Evolutionary conservation across 352 stramenopile genomes (phyloP).

Genomic region (Phytophthora meadii): DNA sequence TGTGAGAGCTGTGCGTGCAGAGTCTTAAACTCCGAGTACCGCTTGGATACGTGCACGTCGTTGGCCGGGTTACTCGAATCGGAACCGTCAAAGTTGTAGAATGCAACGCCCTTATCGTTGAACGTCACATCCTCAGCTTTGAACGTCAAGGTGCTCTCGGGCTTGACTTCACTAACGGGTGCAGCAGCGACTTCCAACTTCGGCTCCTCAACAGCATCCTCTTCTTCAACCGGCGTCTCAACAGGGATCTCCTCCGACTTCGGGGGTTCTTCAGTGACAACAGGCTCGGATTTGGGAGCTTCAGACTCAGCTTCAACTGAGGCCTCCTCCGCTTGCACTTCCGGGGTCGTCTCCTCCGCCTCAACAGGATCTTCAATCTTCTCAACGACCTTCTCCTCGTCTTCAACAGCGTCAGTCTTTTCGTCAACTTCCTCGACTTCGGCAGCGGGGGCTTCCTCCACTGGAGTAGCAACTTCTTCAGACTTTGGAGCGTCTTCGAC

Average conservation of each 20-base stretch:
- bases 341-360: conserved; percentile 4
- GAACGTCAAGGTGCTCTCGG: conserved; percentile 21
- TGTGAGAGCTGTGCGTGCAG: conserved; percentile 58
- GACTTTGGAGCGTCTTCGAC: conserved; percentile 21
- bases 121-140: conserved; percentile 30
- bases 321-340: conserved; percentile 6
- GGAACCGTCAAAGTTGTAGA: conserved; percentile 61
- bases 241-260: conserved; percentile 11
- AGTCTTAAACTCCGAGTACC: conserved; percentile 82
- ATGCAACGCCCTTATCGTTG: conserved; percentile 43
- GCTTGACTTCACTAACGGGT: conserved; percentile 19
- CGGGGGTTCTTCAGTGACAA: conserved; percentile 4
- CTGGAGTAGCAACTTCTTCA: neutral
- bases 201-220: conserved; percentile 5
- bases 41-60: conserved; percentile 65
- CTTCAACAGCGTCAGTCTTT: neutral
- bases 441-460: conserved; percentile 4
- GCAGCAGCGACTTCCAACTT: conserved; percentile 17
- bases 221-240: conserved; percentile 6
- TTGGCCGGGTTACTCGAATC: conserved; percentile 53
- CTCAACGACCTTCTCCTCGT: conserved; percentile 6
- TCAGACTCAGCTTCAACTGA: conserved; percentile 6
- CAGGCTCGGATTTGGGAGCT: conserved; percentile 6
- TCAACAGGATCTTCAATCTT: neutral
- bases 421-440: neutral